Evolutionary conservation across 179 eudicot species (phyloP).

Genomic region (Silene vulgaris): DNA sequence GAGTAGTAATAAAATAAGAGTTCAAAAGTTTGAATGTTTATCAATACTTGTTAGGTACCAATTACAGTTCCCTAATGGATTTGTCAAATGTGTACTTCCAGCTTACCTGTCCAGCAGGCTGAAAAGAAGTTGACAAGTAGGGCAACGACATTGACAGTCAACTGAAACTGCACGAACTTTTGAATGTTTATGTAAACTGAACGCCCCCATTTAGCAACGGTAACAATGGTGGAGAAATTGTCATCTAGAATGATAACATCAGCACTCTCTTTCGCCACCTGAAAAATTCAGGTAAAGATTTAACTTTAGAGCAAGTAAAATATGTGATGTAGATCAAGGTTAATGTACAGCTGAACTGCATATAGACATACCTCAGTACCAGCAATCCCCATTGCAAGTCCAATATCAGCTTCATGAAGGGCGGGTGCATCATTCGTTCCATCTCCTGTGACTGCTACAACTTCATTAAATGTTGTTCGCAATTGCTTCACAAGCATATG

Average conservation of each 20-base stretch:
- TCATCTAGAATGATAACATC: constrained; percentile 94
- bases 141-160: constrained; percentile 93
- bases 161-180: constrained; percentile 91
- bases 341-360: not conserved
- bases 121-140: constrained; percentile 80
- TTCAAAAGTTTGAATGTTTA: not conserved
- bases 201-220: constrained; percentile 98
- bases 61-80: not conserved
- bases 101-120: constrained; percentile 82
- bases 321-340: not conserved
- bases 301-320: constrained; percentile 1
- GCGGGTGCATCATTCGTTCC: constrained; percentile 99
- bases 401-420: constrained; percentile 95
- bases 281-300: not conserved
- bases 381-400: constrained; percentile 97
- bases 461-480: constrained; percentile 83
- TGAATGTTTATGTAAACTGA: constrained; percentile 88
- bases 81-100: constrained; percentile 7
- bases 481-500: constrained; percentile 81
- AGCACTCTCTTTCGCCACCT: constrained; percentile 98
- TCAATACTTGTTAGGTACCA: not conserved
- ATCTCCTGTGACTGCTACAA: constrained; percentile 96
- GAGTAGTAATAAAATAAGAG: not conserved
- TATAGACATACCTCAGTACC: constrained; percentile 69
- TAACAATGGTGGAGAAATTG: constrained; percentile 87